Conservation (phyloP, 164 flowering plant species). For the Umbellularia californica region DNA sequence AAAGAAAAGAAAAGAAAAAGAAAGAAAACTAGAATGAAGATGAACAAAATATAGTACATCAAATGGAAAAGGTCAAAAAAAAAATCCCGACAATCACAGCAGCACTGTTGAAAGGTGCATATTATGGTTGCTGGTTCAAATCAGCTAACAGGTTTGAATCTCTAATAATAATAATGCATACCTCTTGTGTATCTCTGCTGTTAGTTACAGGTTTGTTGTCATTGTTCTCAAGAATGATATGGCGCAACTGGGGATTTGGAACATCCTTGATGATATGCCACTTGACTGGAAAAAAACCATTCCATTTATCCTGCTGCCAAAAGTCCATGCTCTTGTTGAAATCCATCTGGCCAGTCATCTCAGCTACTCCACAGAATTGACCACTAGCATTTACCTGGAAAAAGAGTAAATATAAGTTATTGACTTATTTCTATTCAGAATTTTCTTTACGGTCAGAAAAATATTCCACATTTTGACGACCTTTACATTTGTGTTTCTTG, state of each 20-base stretch:
- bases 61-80: neutral
- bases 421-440: neutral
- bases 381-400: constrained; percentile 84
- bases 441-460: neutral
- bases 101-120: no score
- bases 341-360: constrained; percentile 75
- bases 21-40: no score
- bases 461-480: neutral
- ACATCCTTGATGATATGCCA: constrained; percentile 84
- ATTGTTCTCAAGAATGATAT: constrained; percentile 66
- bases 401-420: neutral
- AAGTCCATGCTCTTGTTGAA: constrained; percentile 64
- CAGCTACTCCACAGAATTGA: constrained; percentile 84
- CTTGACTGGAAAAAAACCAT: constrained; percentile 72
- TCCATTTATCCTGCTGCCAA: constrained; percentile 95
- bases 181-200: constrained; percentile 84
- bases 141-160: no score
- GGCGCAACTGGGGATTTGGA: constrained; percentile 63
- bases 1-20: no score
- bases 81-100: constrained; percentile 2
- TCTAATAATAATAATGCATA: constrained; percentile 7
- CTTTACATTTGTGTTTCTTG: no score
- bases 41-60: neutral
- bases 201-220: constrained; percentile 77
- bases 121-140: constrained; percentile 1